A percentile compares a stretch with the other conserved stretches of the same genome.
Evolutionary conservation across 2,329 filamentous ascomycete genomes (phyloP).

Genomic region (Dryadomyces sulphureus): DNA sequence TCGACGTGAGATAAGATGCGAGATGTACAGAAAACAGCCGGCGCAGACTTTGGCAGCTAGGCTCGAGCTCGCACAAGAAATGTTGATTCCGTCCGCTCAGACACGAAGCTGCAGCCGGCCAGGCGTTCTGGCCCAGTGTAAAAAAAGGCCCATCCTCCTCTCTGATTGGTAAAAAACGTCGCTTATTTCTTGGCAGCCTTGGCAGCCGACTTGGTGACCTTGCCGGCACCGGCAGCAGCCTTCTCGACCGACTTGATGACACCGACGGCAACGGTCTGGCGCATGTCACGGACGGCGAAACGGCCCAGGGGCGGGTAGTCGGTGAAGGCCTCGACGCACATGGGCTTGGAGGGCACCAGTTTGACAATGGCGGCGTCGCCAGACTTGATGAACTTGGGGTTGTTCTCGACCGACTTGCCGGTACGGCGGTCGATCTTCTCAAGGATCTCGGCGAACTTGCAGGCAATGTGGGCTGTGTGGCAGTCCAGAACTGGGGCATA

Average conservation of each 20-base stretch:
- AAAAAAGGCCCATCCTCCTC: conserved; percentile 6
- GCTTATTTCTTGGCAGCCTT: conserved; percentile 64
- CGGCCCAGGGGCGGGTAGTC: conserved; percentile 98
- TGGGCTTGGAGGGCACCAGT: conserved; percentile 99
- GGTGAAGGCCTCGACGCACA: conserved; percentile 99
- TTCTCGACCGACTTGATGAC: conserved; percentile 84
- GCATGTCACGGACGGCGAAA: conserved; percentile 99
- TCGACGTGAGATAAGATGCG: conserved; percentile 2
- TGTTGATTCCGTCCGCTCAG: neutral
- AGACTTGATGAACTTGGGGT: conserved; percentile 99
- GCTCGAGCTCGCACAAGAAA: neutral
- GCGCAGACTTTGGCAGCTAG: neutral
- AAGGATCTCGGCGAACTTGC: conserved; percentile 98
- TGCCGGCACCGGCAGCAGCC: conserved; percentile 38
- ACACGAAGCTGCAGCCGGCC: conserved; percentile 4
- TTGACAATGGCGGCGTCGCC: conserved; percentile 99
- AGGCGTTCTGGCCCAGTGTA: conserved; percentile 2
- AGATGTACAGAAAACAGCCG: conserved; percentile 4
- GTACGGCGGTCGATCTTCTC: conserved; percentile 99
- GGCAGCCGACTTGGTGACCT: conserved; percentile 59
- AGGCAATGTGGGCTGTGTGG: conserved; percentile 99
- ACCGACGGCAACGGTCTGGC: conserved; percentile 79
- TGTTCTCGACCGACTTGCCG: conserved; percentile 85
- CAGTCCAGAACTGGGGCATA: conserved; percentile 99
- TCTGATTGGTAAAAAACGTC: no score